Evolutionary conservation across 2,329 filamentous ascomycete genomes (phyloP).

Genomic region (Diplocarpon rosae): DNA sequence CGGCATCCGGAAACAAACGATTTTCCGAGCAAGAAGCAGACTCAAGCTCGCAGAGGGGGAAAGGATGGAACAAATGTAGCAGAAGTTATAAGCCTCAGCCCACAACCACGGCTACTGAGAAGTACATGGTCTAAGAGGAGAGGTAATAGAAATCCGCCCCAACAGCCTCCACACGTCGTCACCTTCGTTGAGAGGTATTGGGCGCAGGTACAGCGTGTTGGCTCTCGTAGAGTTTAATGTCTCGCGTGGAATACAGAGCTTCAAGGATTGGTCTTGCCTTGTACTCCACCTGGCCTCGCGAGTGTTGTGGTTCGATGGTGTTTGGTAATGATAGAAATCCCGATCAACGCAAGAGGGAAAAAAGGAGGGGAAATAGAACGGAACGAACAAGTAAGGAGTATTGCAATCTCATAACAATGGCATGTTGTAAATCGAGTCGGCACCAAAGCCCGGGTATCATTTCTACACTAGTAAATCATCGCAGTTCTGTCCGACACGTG

Average conservation of each 20-base stretch:
- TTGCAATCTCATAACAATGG: background rate
- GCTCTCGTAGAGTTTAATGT: conserved; percentile 33
- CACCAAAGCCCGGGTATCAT: conserved; percentile 11
- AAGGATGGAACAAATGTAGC: conserved; percentile 7
- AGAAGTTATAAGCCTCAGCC: conserved; percentile 11
- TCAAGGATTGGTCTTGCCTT: conserved; percentile 66
- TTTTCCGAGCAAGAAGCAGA: no score
- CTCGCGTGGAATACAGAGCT: conserved; percentile 67
- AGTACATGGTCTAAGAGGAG: background rate
- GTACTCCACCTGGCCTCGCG: conserved; percentile 67
- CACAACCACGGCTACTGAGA: conserved; percentile 1
- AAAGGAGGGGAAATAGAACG: background rate
- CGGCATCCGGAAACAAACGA: no score
- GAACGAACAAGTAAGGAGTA: background rate
- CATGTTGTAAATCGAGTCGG: no score
- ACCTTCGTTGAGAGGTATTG: conserved; percentile 4
- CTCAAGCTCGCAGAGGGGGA: no score
- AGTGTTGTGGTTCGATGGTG: conserved; percentile 27
- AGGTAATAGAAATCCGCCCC: conserved; percentile 13
- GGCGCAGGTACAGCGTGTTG: conserved; percentile 17
- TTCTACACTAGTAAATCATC: conserved; percentile 7
- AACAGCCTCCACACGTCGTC: conserved; percentile 17
- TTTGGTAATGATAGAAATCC: background rate
- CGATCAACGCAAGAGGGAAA: background rate
- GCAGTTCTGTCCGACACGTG: background rate